Evolutionary conservation across 2,329 filamentous ascomycete genomes (phyloP).

Genomic region (Byssothecium circinans): DNA sequence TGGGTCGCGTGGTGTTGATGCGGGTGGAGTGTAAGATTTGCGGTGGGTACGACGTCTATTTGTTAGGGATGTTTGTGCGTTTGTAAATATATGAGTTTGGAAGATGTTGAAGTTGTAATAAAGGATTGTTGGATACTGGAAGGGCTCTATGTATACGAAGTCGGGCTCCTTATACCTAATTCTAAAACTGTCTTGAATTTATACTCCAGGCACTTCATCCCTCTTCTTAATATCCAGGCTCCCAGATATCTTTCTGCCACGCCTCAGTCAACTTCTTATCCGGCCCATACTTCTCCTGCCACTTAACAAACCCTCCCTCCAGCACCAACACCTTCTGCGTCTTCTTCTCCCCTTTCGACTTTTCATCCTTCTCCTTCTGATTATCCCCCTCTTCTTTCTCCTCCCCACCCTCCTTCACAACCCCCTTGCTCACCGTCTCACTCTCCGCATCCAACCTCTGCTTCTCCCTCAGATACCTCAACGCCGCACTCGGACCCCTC

Average conservation of each 20-base stretch:
- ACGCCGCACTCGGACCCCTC: conserved; percentile 80
- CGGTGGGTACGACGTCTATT: no score
- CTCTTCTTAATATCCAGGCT: conserved; percentile 47
- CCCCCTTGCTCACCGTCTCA: conserved; percentile 21
- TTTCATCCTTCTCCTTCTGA: no score
- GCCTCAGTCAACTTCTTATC: conserved; percentile 81
- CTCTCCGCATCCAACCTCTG: conserved; percentile 50
- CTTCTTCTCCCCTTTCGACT: conserved; percentile 14
- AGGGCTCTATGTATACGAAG: no score
- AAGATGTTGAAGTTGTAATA: no score
- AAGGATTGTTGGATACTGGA: no score
- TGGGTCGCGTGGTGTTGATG: no score
- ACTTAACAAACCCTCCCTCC: conserved; percentile 55
- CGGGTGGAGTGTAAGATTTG: no score
- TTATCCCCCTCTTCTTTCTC: conserved; percentile 22
- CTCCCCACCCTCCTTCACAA: conserved; percentile 15
- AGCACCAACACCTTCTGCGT: conserved; percentile 10
- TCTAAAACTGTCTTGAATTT: no score
- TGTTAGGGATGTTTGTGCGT: no score
- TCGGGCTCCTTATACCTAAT: no score
- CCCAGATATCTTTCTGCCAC: conserved; percentile 85
- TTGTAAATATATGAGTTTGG: no score
- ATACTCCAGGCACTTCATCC: not conserved
- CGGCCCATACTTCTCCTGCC: conserved; percentile 81
- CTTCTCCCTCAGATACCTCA: conserved; percentile 75